Evolutionary conservation across 108 stramenopile genomes (phyloP).

Genomic region (Skeletonema marinoi): DNA sequence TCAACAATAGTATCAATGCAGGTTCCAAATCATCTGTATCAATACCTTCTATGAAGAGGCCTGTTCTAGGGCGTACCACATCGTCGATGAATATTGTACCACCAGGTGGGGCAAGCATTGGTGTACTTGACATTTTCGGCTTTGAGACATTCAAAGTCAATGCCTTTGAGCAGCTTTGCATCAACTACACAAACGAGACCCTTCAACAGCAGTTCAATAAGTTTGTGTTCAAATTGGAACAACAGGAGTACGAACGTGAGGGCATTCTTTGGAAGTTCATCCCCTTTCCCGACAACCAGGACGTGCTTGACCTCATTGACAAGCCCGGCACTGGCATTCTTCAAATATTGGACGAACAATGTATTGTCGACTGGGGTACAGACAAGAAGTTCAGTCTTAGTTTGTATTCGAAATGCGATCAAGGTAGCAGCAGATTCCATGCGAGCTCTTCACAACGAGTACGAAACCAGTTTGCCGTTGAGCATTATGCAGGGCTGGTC

Average conservation of each 20-base stretch:
- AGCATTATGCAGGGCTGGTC: constrained; percentile 92
- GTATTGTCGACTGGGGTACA: constrained; percentile 63
- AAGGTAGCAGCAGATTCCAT: constrained; percentile 51
- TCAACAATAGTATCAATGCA: constrained; percentile 53
- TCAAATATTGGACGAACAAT: constrained; percentile 84
- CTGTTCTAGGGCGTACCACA: not conserved
- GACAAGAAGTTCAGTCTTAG: constrained; percentile 66
- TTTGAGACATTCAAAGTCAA: constrained; percentile 95
- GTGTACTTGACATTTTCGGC: constrained; percentile 96
- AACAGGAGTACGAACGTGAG: constrained; percentile 84
- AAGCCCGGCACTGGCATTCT: constrained; percentile 80
- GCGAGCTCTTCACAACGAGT: constrained; percentile 64
- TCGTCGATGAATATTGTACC: constrained; percentile 36
- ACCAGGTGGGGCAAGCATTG: constrained; percentile 39
- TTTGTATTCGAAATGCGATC: constrained; percentile 64
- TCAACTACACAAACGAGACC: constrained; percentile 96
- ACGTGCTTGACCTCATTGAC: constrained; percentile 90
- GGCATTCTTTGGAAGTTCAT: constrained; percentile 93
- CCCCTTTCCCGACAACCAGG: constrained; percentile 91
- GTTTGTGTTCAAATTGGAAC: constrained; percentile 91
- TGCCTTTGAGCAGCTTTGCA: constrained; percentile 94
- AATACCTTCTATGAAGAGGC: not conserved
- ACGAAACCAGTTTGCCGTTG: constrained; percentile 70
- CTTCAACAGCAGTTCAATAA: constrained; percentile 95
- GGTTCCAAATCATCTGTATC: constrained; percentile 19